Conservation (phyloP, 2,329 filamentous ascomycete genomes). For the Pleoardoris graminearum region DNA sequence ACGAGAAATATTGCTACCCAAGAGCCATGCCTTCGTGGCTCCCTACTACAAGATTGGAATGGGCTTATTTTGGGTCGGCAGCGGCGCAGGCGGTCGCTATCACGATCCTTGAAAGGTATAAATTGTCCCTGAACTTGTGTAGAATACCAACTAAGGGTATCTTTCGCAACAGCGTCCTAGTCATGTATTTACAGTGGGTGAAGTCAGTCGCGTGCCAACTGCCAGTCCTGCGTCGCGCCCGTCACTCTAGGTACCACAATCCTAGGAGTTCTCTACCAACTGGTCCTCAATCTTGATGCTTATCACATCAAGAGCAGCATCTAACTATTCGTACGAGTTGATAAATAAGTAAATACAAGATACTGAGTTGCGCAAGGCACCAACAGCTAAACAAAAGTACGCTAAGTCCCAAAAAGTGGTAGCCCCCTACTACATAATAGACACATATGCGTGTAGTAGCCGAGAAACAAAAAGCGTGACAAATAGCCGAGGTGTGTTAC, state of each 20-base stretch:
- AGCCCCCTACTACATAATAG: too few species aligned
- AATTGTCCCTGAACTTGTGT: not conserved
- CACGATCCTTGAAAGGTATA: conserved; percentile 15
- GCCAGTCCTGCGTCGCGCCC: conserved; percentile 21
- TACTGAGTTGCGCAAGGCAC: too few species aligned
- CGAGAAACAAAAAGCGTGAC: too few species aligned
- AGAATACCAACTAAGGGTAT: not conserved
- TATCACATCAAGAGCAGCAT: conserved; percentile 29
- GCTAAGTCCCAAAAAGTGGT: too few species aligned
- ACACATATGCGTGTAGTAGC: too few species aligned
- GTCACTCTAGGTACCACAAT: conserved; percentile 19
- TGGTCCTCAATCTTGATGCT: conserved; percentile 27
- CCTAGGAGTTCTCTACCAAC: conserved; percentile 26
- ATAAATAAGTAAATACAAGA: too few species aligned
- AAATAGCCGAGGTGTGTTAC: too few species aligned
- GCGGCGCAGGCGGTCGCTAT: conserved; percentile 17
- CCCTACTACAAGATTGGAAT: conserved; percentile 11
- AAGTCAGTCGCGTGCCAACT: conserved; percentile 24
- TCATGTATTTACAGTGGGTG: conserved; percentile 24
- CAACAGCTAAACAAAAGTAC: too few species aligned
- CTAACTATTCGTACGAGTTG: conserved; percentile 26
- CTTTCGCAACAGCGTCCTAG: conserved; percentile 12
- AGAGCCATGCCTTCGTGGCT: not conserved
- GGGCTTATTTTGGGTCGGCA: conserved; percentile 19
- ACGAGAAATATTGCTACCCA: not conserved